Base-by-base conservation (phyloP, 495 filamentous ascomycete genomes). In the Trypethelium eluteriae region DNA sequence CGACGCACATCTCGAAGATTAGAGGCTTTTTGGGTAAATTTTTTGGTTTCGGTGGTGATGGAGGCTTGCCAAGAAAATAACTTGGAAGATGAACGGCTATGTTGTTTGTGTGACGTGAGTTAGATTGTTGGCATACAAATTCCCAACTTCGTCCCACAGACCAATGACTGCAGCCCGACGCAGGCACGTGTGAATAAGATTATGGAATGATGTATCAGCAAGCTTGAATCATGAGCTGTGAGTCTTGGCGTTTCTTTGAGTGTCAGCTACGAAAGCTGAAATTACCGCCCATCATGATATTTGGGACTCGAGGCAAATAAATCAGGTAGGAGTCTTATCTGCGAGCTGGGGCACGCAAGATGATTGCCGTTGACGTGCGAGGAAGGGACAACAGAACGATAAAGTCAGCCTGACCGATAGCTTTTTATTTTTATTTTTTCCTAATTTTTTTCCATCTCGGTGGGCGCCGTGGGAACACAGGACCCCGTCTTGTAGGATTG, bases 1-100 rank as follows among this genome's bases (percentile, higher is more conserved):
- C 76, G 67, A 77, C 63, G 67, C 76, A 79, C 76, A 79, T 79
- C 34, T 66, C 65, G 69, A 10, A 39, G 2, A 59, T 35, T 18
- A 5, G 7, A 18, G 25, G 16, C 7, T 46, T 53, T 53, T 53
- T 16, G 9, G 49, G 11, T 18, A 10, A 32, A 59, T 7, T 11
- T 35, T 34, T 59, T 36, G 18, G 25, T 35, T 36, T 36, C 25
- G 36, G 53, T n/a, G 9, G 36, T 10, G 53, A 59, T 32, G 7
- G 18, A 36, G 53, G 36, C 7, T 18, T 18, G 11, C 5, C 36
- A 7, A 14, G 53, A 36, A 18, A 59, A 36, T 18, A 59, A 10
- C 7, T 36, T 11, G 5, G 7, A 34, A 14, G 11, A 10, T 36
- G 25, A 35, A 5, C 3, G 53, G 25, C 14, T 36, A 18, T 36